Evolutionary conservation across 805 yeast species (phyloP).

Genomic region (Barnettozyma botsteinii): DNA sequence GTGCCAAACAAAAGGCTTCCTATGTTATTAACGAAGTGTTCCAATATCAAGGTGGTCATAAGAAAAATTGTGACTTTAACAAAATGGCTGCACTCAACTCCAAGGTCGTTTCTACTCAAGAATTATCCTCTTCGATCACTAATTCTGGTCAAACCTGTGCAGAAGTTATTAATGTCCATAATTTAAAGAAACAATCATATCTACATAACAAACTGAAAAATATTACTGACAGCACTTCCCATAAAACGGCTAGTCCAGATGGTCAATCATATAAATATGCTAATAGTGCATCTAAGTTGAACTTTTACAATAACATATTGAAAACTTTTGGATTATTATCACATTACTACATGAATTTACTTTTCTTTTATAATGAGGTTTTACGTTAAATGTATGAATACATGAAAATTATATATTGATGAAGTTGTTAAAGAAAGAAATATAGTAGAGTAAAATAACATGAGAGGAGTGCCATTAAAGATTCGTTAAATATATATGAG

Average conservation of each 20-base stretch:
- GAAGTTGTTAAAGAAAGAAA: too few relatives aligned
- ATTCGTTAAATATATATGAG: slow-evolving; percentile 1
- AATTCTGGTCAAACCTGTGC: slow-evolving; percentile 19
- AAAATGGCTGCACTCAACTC: slow-evolving; percentile 18
- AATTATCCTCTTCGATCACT: slow-evolving; percentile 9
- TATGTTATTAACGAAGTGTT: slow-evolving; percentile 56
- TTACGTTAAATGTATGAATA: background rate
- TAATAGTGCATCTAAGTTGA: slow-evolving; percentile 6
- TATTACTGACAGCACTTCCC: too few relatives aligned
- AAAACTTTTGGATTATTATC: slow-evolving; percentile 4
- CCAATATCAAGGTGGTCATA: slow-evolving; percentile 39
- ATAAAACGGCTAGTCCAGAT: background rate
- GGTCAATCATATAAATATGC: background rate
- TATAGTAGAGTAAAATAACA: too few relatives aligned
- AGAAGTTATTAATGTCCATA: slow-evolving; percentile 10
- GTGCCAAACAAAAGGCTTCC: slow-evolving; percentile 55
- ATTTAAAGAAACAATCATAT: slow-evolving; percentile 1
- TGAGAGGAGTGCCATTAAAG: background rate
- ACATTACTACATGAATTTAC: background rate
- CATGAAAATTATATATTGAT: background rate
- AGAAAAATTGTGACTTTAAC: slow-evolving; percentile 24
- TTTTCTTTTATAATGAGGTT: slow-evolving; percentile 3
- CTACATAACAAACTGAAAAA: background rate
- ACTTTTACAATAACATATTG: slow-evolving; percentile 10
- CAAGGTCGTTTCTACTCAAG: slow-evolving; percentile 4